These are phyloP conservation scores for Poa pratensis DNA, from an alignment of 176 grass and related monocot species.

Conservation along the genomic window DNA sequence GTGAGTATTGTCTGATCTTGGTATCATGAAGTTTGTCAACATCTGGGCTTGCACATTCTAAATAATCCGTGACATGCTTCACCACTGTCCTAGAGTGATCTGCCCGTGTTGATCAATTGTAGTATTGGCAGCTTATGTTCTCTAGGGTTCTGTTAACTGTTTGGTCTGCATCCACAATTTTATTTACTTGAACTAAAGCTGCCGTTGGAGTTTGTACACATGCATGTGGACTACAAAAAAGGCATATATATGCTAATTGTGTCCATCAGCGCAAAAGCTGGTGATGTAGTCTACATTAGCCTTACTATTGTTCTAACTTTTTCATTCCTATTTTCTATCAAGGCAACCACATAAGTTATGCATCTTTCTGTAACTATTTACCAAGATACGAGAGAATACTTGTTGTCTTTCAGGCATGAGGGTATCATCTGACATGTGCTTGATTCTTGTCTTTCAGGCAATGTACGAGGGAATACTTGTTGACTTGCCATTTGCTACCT, in stretches of 20 bases:
- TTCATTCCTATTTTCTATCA: constrained; percentile 6
- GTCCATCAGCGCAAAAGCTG: not conserved
- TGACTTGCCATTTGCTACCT: constrained; percentile 92
- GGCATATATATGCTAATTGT: not conserved
- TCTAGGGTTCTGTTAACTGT: constrained; percentile 24
- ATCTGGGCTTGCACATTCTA: not conserved
- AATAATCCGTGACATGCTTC: not conserved
- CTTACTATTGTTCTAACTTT: constrained; percentile 8
- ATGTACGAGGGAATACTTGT: constrained; percentile 99
- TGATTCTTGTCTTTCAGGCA: constrained; percentile 58
- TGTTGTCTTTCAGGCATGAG: not conserved
- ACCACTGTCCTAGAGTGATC: constrained; percentile 2
- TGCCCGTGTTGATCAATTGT: not conserved
- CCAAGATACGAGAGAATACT: not conserved
- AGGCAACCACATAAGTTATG: not conserved
- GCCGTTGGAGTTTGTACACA: not conserved
- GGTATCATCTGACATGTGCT: constrained; percentile 27
- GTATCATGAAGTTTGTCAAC: not conserved
- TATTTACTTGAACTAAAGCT: not conserved
- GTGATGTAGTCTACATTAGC: not conserved
- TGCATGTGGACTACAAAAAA: constrained; percentile 1
- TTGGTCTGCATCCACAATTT: constrained; percentile 31
- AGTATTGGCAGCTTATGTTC: constrained; percentile 6
- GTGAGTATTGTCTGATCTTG: not conserved
- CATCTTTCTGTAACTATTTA: constrained; percentile 11